These are phyloP conservation scores for Phialemonium atrogriseum DNA, from an alignment of 2,329 filamentous ascomycete genomes.

Conservation along the genomic window DNA sequence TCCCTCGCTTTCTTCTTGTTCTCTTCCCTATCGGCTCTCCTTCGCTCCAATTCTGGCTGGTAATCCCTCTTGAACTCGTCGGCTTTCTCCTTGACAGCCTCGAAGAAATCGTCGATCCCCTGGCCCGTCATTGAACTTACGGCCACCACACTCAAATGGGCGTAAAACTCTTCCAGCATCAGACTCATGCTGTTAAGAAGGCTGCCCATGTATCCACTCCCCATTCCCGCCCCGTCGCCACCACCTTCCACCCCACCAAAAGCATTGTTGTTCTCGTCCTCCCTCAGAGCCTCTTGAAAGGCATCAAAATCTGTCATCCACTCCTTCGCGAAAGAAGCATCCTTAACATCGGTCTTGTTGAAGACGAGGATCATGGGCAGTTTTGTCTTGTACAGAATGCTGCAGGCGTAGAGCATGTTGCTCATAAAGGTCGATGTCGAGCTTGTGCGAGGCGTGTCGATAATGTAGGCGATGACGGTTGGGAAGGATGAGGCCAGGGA, in stretches of 20 bases:
- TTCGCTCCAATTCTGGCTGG: conserved; percentile 78
- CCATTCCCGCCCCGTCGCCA: conserved; percentile 49
- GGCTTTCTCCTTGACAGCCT: conserved; percentile 77
- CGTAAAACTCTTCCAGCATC: conserved; percentile 96
- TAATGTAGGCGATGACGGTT: conserved; percentile 93
- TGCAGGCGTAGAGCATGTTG: conserved; percentile 99
- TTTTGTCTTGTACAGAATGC: conserved; percentile 97
- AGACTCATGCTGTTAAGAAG: conserved; percentile 96
- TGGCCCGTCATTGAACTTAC: conserved; percentile 90
- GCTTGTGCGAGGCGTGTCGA: conserved; percentile 88
- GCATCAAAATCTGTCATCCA: conserved; percentile 99
- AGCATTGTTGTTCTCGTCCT: conserved; percentile 70
- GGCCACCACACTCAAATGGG: conserved; percentile 83
- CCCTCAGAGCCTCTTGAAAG: conserved; percentile 77
- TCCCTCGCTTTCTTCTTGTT: conserved; percentile 65
- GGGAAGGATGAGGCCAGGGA: conserved; percentile 90
- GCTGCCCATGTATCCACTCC: conserved; percentile 93
- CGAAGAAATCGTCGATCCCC: conserved; percentile 89
- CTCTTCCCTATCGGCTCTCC: conserved; percentile 66
- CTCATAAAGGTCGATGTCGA: conserved; percentile 98
- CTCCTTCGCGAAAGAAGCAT: conserved; percentile 84
- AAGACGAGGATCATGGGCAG: conserved; percentile 98
- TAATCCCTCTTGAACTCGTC: conserved; percentile 87
- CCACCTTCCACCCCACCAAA: conserved; percentile 65
- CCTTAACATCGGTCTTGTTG: conserved; percentile 96